These are phyloP conservation scores for Solanum clarkiae DNA, from an alignment of 257 asterid species.

Conservation along the genomic window DNA sequence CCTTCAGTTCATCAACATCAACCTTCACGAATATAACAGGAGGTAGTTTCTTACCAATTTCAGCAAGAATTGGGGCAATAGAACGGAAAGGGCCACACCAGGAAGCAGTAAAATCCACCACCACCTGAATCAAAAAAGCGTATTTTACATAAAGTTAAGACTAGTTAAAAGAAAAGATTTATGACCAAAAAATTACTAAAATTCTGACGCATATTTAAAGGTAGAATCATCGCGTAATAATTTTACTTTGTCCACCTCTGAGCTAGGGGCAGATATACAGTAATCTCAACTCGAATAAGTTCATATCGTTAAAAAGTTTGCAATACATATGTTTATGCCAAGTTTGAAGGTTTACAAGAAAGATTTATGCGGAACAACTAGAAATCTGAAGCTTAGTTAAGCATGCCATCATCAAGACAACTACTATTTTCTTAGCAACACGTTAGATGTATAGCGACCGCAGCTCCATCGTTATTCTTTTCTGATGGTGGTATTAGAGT, in stretches of 20 bases:
- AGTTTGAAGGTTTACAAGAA: no score
- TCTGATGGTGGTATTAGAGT: no score
- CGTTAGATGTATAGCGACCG: no score
- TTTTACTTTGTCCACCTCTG: background rate
- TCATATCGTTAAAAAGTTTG: background rate
- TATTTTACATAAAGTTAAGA: background rate
- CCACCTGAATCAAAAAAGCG: slow-evolving; percentile 32
- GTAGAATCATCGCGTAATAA: background rate
- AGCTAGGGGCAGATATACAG: background rate
- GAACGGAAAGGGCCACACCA: slow-evolving; percentile 91
- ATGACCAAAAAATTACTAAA: background rate
- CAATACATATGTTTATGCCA: no score
- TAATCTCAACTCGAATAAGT: background rate
- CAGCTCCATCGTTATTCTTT: no score
- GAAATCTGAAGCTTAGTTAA: no score
- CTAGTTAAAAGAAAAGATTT: background rate
- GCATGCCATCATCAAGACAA: no score
- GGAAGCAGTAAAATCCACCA: slow-evolving; percentile 74
- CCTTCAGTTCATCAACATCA: slow-evolving; percentile 83
- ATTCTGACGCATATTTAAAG: background rate
- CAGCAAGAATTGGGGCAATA: slow-evolving; percentile 59
- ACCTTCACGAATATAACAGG: slow-evolving; percentile 68
- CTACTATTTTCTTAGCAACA: no score
- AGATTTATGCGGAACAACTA: no score
- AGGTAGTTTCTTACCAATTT: slow-evolving; percentile 48